Evolutionary conservation across 495 filamentous ascomycete genomes (phyloP).

Genomic region (Hypoxylon crocopeplum): DNA sequence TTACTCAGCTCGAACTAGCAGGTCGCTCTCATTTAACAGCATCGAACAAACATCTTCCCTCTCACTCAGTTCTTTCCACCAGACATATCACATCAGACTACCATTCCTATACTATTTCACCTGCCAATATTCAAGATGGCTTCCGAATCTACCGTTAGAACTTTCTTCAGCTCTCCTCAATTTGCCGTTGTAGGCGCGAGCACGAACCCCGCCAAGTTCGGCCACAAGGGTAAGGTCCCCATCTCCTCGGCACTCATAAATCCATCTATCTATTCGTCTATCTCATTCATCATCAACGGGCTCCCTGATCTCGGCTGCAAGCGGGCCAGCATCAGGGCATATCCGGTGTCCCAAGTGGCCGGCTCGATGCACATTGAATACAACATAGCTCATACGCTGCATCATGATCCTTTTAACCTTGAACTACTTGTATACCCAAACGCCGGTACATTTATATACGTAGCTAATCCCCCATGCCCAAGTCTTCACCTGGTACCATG

Average conservation of each 20-base stretch:
- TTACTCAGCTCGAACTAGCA: conserved; percentile 23
- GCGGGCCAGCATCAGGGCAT: conserved; percentile 7
- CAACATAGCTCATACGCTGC: neutral
- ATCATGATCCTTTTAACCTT: neutral
- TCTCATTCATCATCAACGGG: too few species aligned
- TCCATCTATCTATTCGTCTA: neutral
- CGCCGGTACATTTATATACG: too few species aligned
- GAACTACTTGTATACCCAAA: conserved; percentile 6
- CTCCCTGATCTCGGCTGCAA: conserved; percentile 27
- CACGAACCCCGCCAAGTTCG: conserved; percentile 82
- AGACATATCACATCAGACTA: conserved; percentile 21
- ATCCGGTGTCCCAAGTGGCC: conserved; percentile 6
- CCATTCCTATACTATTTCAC: conserved; percentile 4
- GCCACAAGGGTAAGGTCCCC: conserved; percentile 75
- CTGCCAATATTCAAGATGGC: conserved; percentile 42
- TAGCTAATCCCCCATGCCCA: conserved; percentile 4
- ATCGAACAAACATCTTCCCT: conserved; percentile 3
- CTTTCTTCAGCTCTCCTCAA: conserved; percentile 81
- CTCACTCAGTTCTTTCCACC: conserved; percentile 8
- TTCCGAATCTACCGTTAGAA: conserved; percentile 67
- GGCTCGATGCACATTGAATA: conserved; percentile 17
- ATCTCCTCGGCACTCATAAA: neutral
- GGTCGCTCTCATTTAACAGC: conserved; percentile 21
- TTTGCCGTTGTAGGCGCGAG: conserved; percentile 94
- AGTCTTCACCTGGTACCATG: conserved; percentile 91